These are phyloP conservation scores for Monoraphidium neglectum DNA, from an alignment of 139 green algal species.

Conservation along the genomic window DNA sequence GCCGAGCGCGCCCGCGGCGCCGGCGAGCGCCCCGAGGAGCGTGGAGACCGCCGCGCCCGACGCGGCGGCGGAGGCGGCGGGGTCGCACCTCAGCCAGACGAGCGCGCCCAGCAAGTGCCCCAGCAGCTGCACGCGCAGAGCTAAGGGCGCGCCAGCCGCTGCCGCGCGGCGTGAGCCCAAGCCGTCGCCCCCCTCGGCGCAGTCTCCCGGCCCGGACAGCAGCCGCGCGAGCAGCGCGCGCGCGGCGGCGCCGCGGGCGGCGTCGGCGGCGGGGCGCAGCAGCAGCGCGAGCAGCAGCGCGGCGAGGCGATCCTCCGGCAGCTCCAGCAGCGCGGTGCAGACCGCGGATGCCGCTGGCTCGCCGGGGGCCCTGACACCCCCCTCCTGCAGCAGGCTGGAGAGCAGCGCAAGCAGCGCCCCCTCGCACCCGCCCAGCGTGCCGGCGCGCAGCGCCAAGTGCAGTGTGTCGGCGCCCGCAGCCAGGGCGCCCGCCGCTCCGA, in stretches of 20 bases:
- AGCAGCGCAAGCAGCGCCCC: too few species aligned
- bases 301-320: neutral
- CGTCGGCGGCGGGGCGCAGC: neutral
- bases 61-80: neutral
- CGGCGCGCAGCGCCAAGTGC: too few species aligned
- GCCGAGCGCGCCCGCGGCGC: neutral
- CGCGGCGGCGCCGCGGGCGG: neutral
- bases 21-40: conserved; percentile 11
- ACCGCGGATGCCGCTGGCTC: neutral
- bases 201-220: neutral
- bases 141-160: too few species aligned
- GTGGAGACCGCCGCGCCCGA: neutral
- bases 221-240: conserved; percentile 7
- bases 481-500: too few species aligned
- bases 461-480: too few species aligned
- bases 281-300: conserved; percentile 16
- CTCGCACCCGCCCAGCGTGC: too few species aligned
- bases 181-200: neutral
- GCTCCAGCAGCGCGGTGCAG: conserved; percentile 5
- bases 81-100: neutral
- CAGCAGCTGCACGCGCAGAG: neutral
- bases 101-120: neutral
- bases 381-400: too few species aligned
- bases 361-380: too few species aligned
- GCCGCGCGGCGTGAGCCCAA: neutral